Conservation (phyloP, 768 basidiomycete species). For the Ramaria sp. region DNA sequence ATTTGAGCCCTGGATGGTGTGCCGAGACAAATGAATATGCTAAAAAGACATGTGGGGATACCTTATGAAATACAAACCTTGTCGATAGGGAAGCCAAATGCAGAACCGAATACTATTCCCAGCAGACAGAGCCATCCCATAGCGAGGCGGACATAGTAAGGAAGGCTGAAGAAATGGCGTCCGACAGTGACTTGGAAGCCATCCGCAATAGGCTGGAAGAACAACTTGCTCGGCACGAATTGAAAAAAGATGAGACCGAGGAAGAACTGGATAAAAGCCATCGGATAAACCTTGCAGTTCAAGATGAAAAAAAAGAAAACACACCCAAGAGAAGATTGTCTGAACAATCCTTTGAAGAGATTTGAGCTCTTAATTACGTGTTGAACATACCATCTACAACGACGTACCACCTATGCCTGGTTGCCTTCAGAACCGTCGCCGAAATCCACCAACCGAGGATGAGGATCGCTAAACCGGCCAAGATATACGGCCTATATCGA, state of each 20-base stretch:
- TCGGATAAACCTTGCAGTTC: neutral
- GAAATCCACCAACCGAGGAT: conserved; percentile 87
- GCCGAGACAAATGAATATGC: conserved; percentile 11
- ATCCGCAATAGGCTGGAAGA: conserved; percentile 61
- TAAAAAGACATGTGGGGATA: conserved; percentile 1
- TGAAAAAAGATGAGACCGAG: conserved; percentile 65
- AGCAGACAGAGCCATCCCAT: conserved; percentile 72
- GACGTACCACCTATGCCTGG: conserved; percentile 64
- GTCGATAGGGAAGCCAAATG: conserved; percentile 66
- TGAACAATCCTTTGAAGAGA: conserved; percentile 54
- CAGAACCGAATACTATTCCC: conserved; percentile 74
- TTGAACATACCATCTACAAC: neutral
- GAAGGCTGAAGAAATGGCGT: conserved; percentile 56
- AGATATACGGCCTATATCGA: conserved; percentile 23
- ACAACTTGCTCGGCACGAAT: conserved; percentile 63
- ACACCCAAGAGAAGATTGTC: conserved; percentile 75
- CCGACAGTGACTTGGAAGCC: conserved; percentile 60
- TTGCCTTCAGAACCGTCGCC: conserved; percentile 53
- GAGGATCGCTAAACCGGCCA: conserved; percentile 41
- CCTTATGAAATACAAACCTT: conserved; percentile 27
- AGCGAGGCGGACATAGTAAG: conserved; percentile 40
- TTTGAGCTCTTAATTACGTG: neutral
- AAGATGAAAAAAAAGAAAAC: conserved; percentile 38
- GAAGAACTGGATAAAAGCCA: neutral
- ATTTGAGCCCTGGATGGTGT: conserved; percentile 24